Evolutionary conservation across 257 asterid species (phyloP).

Genomic region (Solanum raphanifolium): DNA sequence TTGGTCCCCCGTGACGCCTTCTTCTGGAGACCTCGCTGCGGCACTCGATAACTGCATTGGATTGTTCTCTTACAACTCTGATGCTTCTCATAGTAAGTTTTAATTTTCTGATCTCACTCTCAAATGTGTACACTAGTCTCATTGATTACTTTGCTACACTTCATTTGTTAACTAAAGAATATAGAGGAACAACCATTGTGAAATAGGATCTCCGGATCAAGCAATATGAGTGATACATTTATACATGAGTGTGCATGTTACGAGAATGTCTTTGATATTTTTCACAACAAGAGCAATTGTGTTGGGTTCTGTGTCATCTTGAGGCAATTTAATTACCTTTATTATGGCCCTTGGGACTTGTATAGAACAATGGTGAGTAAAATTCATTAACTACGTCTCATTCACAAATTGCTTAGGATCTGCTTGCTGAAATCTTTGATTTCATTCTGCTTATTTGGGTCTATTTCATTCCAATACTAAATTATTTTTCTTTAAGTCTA

Average conservation of each 20-base stretch:
- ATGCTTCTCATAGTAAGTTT: slow-evolving; percentile 46
- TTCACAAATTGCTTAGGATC: not conserved
- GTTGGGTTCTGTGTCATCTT: not conserved
- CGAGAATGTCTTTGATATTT: not conserved
- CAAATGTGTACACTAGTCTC: not conserved
- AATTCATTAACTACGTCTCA: not conserved
- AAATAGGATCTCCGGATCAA: not conserved
- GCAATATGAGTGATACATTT: not conserved
- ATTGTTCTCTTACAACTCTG: slow-evolving; percentile 37
- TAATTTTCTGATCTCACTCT: not conserved
- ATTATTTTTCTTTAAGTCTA: not conserved
- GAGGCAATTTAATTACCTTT: not conserved
- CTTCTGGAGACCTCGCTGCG: slow-evolving; percentile 71
- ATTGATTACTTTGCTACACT: not conserved
- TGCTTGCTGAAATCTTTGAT: not conserved
- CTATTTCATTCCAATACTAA: not conserved
- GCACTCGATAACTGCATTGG: slow-evolving; percentile 47
- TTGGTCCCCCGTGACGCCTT: slow-evolving; percentile 82
- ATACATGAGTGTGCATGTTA: not conserved
- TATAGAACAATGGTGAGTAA: not conserved
- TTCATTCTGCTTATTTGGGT: not conserved
- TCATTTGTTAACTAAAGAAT: not conserved
- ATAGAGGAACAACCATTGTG: not conserved
- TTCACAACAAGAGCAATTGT: not conserved
- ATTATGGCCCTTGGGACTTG: not conserved